Conservation (phyloP, 2,329 filamentous ascomycete species). For the Rutstroemia sydowiana region DNA sequence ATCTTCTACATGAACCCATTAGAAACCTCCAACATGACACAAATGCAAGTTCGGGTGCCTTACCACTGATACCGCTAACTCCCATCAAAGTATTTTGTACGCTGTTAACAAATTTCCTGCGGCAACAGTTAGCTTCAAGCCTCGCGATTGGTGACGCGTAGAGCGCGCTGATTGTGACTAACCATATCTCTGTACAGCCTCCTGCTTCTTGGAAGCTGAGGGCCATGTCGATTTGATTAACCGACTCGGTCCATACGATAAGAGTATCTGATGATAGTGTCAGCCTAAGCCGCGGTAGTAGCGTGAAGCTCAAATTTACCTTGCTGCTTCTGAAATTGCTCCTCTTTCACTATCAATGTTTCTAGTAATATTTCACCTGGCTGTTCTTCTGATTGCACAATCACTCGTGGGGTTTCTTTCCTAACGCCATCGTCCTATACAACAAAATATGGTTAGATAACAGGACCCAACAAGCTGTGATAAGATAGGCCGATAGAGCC, state of each 20-base stretch:
- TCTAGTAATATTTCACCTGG: constrained; percentile 77
- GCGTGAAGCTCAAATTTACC: constrained; percentile 44
- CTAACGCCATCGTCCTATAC: constrained; percentile 47
- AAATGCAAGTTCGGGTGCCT: not conserved
- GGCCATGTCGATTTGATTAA: constrained; percentile 87
- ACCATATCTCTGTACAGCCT: constrained; percentile 90
- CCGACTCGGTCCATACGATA: constrained; percentile 92
- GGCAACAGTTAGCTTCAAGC: constrained; percentile 10
- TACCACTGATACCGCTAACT: constrained; percentile 54
- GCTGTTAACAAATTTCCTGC: constrained; percentile 82
- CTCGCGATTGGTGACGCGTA: not conserved
- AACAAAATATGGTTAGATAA: constrained; percentile 27
- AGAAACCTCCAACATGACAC: not conserved
- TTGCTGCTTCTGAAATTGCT: constrained; percentile 98
- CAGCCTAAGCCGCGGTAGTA: constrained; percentile 21
- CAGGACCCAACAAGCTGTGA: constrained; percentile 2
- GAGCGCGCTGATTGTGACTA: constrained; percentile 27
- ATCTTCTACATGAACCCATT: constrained; percentile 52
- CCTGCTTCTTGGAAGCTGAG: constrained; percentile 97
- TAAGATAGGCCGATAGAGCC: not conserved
- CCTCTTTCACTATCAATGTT: constrained; percentile 84
- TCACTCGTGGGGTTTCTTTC: constrained; percentile 76
- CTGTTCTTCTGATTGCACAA: constrained; percentile 90
- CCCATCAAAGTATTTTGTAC: constrained; percentile 64
- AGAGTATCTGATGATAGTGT: constrained; percentile 65